These are phyloP conservation scores for Meyerozyma smithsonii DNA, from an alignment of 1,139 yeast species.

Conservation along the genomic window DNA sequence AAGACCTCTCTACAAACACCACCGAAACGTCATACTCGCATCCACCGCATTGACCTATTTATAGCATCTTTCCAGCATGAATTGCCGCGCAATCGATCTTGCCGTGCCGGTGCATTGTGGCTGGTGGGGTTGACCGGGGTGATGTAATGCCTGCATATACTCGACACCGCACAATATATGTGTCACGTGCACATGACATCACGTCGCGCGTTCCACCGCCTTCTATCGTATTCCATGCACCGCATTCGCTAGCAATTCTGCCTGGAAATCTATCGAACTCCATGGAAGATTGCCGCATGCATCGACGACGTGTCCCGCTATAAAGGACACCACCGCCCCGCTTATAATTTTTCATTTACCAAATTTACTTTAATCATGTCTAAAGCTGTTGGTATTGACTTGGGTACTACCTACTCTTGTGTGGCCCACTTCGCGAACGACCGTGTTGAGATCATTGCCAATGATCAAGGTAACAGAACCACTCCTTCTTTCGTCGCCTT, in stretches of 20 bases:
- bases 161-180: neutral
- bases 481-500: slow-evolving; percentile 68
- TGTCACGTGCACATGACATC: slow-evolving; percentile 3
- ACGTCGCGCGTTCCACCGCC: neutral
- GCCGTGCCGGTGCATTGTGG: neutral
- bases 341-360: neutral
- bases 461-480: slow-evolving; percentile 69
- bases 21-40: too few species aligned
- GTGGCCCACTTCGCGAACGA: slow-evolving; percentile 44
- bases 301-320: slow-evolving; percentile 1
- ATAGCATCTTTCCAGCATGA: too few species aligned
- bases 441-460: slow-evolving; percentile 67
- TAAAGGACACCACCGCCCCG: neutral
- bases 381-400: slow-evolving; percentile 13
- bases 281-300: slow-evolving; percentile 1
- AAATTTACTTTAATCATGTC: slow-evolving; percentile 2
- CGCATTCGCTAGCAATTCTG: neutral
- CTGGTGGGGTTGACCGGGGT: neutral
- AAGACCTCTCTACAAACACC: too few species aligned
- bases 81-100: too few species aligned
- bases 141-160: neutral
- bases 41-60: too few species aligned
- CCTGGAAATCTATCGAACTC: slow-evolving; percentile 1
- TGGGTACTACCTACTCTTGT: slow-evolving; percentile 18
- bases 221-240: slow-evolving; percentile 1